These are phyloP conservation scores for Tuber melanosporum DNA, from an alignment of 495 filamentous ascomycete species.

Conservation along the genomic window DNA sequence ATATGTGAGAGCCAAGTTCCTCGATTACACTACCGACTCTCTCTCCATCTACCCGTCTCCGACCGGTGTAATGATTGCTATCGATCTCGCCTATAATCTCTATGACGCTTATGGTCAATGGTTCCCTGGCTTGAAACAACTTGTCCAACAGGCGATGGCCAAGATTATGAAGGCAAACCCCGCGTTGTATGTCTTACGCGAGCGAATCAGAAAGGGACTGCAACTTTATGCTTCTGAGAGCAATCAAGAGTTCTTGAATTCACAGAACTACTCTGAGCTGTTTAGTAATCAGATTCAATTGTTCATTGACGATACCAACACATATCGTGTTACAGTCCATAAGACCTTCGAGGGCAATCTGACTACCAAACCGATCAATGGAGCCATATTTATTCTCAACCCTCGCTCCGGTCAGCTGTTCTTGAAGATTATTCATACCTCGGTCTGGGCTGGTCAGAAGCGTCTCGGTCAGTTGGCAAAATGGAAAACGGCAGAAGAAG, in stretches of 20 bases:
- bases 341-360: slow-evolving; percentile 99
- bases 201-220: slow-evolving; percentile 97
- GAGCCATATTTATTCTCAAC: slow-evolving; percentile 99
- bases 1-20: slow-evolving; percentile 95
- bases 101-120: slow-evolving; percentile 98
- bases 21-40: slow-evolving; percentile 98
- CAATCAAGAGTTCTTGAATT: slow-evolving; percentile 99
- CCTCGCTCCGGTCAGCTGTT: slow-evolving; percentile 95
- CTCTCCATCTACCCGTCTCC: slow-evolving; percentile 99
- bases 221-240: slow-evolving; percentile 98
- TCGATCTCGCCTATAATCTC: slow-evolving; percentile 96
- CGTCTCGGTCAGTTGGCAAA: slow-evolving; percentile 97
- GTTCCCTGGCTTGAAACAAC: slow-evolving; percentile 95
- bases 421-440: slow-evolving; percentile 99
- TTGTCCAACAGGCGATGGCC: slow-evolving; percentile 96
- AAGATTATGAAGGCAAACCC: slow-evolving; percentile 99
- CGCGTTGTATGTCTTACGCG: slow-evolving; percentile 88
- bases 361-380: slow-evolving; percentile 99
- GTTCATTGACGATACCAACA: slow-evolving; percentile 99
- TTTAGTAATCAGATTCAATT: slow-evolving; percentile 99
- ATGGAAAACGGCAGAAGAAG: slow-evolving; percentile 99
- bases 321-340: slow-evolving; percentile 98
- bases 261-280: slow-evolving; percentile 97
- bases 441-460: slow-evolving; percentile 99
- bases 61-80: slow-evolving; percentile 95